Evolutionary conservation across 495 filamentous ascomycete species (phyloP), one percentile per base, ranked within the genome.

Genomic region (Trichoderma orchidacearum): DNA sequence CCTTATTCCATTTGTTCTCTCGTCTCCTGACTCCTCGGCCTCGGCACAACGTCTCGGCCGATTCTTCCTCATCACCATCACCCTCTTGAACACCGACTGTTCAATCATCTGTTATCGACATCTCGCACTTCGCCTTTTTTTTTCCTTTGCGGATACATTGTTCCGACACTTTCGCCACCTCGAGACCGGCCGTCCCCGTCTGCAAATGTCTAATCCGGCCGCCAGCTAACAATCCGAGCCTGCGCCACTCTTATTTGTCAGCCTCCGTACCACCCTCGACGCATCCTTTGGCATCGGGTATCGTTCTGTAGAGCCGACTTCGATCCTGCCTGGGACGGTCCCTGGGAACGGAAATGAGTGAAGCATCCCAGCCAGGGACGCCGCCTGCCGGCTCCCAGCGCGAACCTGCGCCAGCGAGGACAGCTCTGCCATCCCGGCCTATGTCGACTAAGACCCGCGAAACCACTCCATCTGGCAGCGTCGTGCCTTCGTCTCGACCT

Each of bases 371-470:
- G 21, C 41, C 41, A 23, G 41, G 41, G 41, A 48, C 41, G 41
- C 41, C 41, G 18, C 8, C 41, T 27, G 21, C 12, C 21, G 41
- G 21, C 53, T 3, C 21, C 5, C 34, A 28, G 18, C 32, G 38
- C 12, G 32, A 55, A 17, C 6, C 53, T 28, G 32, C 25, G 5
- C 11, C 55, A 13, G 36, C 34, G 11, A 15, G 56, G 28, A 57
- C 56, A 9, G 56, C 56, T 23, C 25, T 57, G n/a, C 56, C 56
- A 3, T 51, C 56, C 15, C 56, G 56, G 15, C 56, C 56, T 21
- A 52, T 57, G 45, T 35, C 48, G 30, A 9, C 8, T 7, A 48
- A 48, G 21, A 48, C 9, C 8, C 41, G 41, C 31, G 32, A 55
- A 38, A 55, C 53, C 32, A 34, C 53, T 9, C 41, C 41, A 11